These are phyloP conservation scores for Drechslerella coelobrocha DNA, from an alignment of 2,329 filamentous ascomycete species.

Conservation along the genomic window DNA sequence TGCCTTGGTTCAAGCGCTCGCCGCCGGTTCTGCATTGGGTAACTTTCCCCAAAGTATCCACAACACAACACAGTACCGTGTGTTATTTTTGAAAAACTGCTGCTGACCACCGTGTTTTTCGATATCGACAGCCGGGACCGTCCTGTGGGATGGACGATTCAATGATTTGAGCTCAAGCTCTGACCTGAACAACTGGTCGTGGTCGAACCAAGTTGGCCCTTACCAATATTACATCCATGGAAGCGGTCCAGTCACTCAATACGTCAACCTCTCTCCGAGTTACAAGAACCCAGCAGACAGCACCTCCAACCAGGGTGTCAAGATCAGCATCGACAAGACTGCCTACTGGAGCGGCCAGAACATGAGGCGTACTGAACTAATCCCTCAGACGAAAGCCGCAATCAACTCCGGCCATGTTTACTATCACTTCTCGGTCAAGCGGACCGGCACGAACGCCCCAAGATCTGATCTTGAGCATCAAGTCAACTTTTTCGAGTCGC, in stretches of 20 bases:
- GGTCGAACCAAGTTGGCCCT: conserved; percentile 71
- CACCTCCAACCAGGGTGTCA: conserved; percentile 69
- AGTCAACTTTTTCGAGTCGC: conserved; percentile 69
- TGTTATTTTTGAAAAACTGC: too few species aligned
- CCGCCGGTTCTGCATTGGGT: conserved; percentile 42
- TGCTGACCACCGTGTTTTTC: too few species aligned
- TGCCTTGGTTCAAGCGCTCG: conserved; percentile 49
- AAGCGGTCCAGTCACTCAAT: conserved; percentile 63
- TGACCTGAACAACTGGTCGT: conserved; percentile 68
- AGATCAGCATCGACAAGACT: conserved; percentile 70
- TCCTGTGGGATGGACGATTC: conserved; percentile 72
- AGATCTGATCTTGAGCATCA: conserved; percentile 72
- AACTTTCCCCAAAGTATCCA: not conserved
- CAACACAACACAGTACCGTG: not conserved
- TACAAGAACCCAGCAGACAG: conserved; percentile 72
- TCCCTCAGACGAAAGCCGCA: conserved; percentile 71
- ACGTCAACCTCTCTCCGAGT: conserved; percentile 67
- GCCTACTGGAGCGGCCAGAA: conserved; percentile 73
- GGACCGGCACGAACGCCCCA: conserved; percentile 67
- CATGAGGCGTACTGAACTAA: conserved; percentile 77
- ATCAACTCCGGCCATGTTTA: conserved; percentile 72
- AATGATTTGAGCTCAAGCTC: conserved; percentile 65
- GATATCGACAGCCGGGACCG: conserved; percentile 56
- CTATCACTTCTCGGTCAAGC: conserved; percentile 75
- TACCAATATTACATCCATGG: conserved; percentile 74